A percentile compares a stretch with the other conserved stretches of the same genome.
These are phyloP conservation scores for Wickerhamiella brachini DNA, from an alignment of 805 yeast species.

Conservation along the genomic window DNA sequence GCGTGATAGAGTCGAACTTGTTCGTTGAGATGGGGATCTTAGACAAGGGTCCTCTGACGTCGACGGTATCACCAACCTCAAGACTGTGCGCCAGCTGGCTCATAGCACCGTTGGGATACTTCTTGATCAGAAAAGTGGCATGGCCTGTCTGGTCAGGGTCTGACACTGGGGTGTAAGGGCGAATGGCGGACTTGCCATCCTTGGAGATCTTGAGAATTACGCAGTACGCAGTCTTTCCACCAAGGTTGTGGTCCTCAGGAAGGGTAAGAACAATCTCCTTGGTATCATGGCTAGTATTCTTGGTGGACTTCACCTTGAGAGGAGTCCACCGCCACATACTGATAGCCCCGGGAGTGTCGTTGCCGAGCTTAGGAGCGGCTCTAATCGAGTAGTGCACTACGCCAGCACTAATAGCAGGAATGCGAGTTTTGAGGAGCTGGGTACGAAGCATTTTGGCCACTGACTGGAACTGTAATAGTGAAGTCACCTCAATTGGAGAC, in stretches of 20 bases:
- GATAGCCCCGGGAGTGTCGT: conserved; percentile 15
- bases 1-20: conserved; percentile 61
- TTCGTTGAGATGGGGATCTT: conserved; percentile 89
- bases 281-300: conserved; percentile 27
- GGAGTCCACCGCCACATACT: conserved; percentile 25
- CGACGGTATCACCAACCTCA: conserved; percentile 63
- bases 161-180: conserved; percentile 73
- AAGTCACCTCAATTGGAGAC: not conserved
- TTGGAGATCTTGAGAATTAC: conserved; percentile 67
- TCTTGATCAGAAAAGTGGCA: conserved; percentile 70
- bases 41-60: conserved; percentile 87
- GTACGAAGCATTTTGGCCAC: conserved; percentile 1
- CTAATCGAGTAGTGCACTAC: conserved; percentile 24
- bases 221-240: conserved; percentile 67
- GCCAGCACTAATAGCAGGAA: conserved; percentile 29
- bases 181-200: conserved; percentile 74
- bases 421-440: conserved; percentile 4
- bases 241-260: conserved; percentile 56
- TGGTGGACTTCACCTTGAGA: conserved; percentile 14
- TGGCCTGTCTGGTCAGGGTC: conserved; percentile 57
- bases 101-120: conserved; percentile 75
- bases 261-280: conserved; percentile 59
- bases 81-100: conserved; percentile 56
- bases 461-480: conserved; percentile 7
- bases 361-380: conserved; percentile 19